phyloP scores from a whole-genome alignment of 108 stramenopile species.

The Cylindrotheca fusiformis region DNA sequence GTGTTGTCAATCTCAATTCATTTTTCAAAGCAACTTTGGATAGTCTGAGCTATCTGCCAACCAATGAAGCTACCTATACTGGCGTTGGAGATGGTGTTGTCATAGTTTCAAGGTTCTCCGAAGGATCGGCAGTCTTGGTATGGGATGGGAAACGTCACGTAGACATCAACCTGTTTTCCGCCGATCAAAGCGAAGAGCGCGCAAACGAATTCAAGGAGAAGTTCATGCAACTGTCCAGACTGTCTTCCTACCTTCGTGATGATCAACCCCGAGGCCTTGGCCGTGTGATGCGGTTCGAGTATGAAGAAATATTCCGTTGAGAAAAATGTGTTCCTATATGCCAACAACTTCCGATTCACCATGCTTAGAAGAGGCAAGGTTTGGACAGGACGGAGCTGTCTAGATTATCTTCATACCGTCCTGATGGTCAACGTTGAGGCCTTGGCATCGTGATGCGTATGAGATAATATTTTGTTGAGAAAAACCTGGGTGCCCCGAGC shows the following conservation, averaged over 20 bases:
- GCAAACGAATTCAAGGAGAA: constrained; percentile 11
- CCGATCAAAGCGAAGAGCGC: not conserved
- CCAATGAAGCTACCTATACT: constrained; percentile 1
- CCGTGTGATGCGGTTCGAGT: constrained; percentile 36
- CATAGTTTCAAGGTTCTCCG: not conserved
- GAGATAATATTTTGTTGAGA: too few relatives aligned
- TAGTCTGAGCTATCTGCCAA: constrained; percentile 7
- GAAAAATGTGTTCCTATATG: too few relatives aligned
- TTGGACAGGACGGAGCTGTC: too few relatives aligned
- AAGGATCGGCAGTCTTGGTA: constrained; percentile 19
- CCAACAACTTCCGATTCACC: too few relatives aligned
- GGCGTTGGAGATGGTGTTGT: constrained; percentile 19
- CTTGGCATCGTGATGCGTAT: too few relatives aligned
- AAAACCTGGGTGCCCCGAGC: too few relatives aligned
- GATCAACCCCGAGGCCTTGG: constrained; percentile 64
- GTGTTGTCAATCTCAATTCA: constrained; percentile 8
- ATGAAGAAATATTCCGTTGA: too few relatives aligned
- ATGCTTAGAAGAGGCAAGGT: too few relatives aligned
- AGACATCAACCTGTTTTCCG: constrained; percentile 39
- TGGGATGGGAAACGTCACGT: constrained; percentile 43
- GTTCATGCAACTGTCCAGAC: constrained; percentile 27
- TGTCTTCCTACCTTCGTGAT: constrained; percentile 35
- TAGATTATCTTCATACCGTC: too few relatives aligned
- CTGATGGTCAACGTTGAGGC: too few relatives aligned
- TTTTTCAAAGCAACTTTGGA: constrained; percentile 6